A percentile compares a stretch with the other conserved stretches of the same genome.
Conservation (phyloP, 306 rosid genomes). For the Calophaca sinica region DNA sequence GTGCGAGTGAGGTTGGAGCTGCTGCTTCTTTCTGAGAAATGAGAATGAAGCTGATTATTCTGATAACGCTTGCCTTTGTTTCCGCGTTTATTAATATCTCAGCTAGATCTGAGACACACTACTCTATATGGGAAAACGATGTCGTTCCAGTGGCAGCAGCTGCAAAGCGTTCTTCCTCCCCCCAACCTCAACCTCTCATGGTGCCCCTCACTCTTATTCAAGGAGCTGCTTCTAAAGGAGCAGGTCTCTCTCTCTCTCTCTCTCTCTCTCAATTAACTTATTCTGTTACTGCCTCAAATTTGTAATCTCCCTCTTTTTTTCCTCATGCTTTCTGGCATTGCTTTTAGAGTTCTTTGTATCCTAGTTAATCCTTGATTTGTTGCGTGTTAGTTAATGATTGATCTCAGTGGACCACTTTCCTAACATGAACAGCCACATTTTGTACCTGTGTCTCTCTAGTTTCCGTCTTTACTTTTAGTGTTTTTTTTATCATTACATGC, state of each 20-base stretch:
- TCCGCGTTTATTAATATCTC: constrained; percentile 13
- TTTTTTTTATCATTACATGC: not conserved
- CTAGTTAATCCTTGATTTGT: too few species aligned
- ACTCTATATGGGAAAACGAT: constrained; percentile 49
- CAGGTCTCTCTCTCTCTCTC: constrained; percentile 72
- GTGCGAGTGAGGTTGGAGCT: not conserved
- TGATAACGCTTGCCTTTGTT: not conserved
- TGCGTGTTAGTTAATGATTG: too few species aligned
- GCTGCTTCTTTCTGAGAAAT: not conserved
- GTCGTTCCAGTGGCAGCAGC: constrained; percentile 33
- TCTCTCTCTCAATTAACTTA: constrained; percentile 11
- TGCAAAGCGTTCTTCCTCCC: constrained; percentile 33
- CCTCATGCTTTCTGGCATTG: too few species aligned
- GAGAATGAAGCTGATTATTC: not conserved
- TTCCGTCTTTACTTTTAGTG: not conserved
- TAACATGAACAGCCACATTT: too few species aligned
- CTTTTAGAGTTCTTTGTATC: too few species aligned
- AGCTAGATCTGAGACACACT: constrained; percentile 45
- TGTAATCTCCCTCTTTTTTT: not conserved
- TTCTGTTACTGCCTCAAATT: too few species aligned
- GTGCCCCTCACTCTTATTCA: constrained; percentile 76
- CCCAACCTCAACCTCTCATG: constrained; percentile 66
- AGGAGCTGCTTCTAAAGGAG: constrained; percentile 78
- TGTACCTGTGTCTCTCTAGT: not conserved
- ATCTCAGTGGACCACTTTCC: too few species aligned